Base-by-base conservation (phyloP, 768 basidiomycete genomes). In the Panaeolus papilionaceus region DNA sequence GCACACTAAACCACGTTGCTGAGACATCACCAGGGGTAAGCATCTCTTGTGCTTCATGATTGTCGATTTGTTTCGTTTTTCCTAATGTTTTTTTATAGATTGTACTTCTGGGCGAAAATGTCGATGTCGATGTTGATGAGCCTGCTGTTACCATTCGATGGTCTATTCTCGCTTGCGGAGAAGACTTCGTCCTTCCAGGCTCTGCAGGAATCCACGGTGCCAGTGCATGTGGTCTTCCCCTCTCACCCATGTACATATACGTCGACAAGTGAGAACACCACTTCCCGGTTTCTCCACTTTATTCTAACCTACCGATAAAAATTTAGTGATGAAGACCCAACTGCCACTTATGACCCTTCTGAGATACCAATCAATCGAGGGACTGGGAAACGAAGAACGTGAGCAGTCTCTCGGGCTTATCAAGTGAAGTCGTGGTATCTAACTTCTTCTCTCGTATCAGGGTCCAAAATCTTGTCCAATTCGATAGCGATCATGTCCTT, bases 81-180 rank as follows among this genome's bases (percentile, higher is more conserved):
- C 62, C n/a, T 38, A 33, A 11, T 23, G 9, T 58, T 26, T 58
- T 26, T 54, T 72, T 63, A 18, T 66, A 89, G 88, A 77, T 89
- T 58, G 83, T 88, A 2, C 78, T 89, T 44, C 71, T 88, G 2
- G 88, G 87, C 6, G 86, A 88, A 69, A 84, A 82, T 64, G 84
- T 88, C 5, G 87, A 88, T 68, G 81, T 88, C 11, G 88, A 89
- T 70, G 75, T 88, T 10, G 87, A 88, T 67, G 87, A 89, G 70
- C 87, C 87, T 1, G 81, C 86, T 0, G 71, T 89, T 37, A 84
- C 83, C 9, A 80, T 89, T 47, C 84, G 86, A 7, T 89, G 87
- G 87, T 84, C 85, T 38, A 80, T 89, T 39, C 69, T 85, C 20
- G 86, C 82, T 1, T 89, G 88, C 71, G 88, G 88, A 18, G 69